phyloP scores from a whole-genome alignment of 2,329 filamentous ascomycete species.

The Ambrosiella xylebori region DNA sequence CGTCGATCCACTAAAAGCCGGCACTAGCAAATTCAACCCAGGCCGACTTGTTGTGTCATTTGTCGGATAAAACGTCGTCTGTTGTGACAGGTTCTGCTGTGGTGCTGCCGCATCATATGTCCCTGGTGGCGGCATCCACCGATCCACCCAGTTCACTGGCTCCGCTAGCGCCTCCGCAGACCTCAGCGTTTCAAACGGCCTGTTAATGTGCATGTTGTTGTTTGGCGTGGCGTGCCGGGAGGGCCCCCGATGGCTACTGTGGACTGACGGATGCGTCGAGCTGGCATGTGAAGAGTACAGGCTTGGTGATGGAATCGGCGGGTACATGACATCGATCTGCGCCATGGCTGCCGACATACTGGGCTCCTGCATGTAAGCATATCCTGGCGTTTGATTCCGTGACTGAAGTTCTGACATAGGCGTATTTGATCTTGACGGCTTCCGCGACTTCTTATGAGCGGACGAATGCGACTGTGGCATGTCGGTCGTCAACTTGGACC shows the following conservation, averaged over 20 bases:
- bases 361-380: neutral
- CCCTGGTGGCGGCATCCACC: conserved; percentile 12
- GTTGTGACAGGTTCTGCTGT: neutral
- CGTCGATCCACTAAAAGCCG: conserved; percentile 9
- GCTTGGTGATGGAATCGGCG: conserved; percentile 9
- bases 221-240: neutral
- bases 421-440: neutral
- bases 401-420: neutral
- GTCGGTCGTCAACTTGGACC: neutral
- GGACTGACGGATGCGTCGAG: neutral
- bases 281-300: conserved; percentile 10
- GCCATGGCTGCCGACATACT: conserved; percentile 3
- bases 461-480: neutral
- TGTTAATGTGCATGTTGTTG: neutral
- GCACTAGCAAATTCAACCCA: conserved; percentile 11
- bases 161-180: conserved; percentile 8
- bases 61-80: neutral
- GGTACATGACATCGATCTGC: conserved; percentile 6
- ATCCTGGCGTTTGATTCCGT: neutral
- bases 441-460: neutral
- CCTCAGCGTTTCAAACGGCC: conserved; percentile 9
- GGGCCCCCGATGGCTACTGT: neutral
- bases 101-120: neutral
- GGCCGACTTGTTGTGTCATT: neutral
- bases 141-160: conserved; percentile 10